These are phyloP conservation scores for Leccinum griseonigrum DNA, from an alignment of 1,284 basidiomycete genomes.

Conservation along the genomic window DNA sequence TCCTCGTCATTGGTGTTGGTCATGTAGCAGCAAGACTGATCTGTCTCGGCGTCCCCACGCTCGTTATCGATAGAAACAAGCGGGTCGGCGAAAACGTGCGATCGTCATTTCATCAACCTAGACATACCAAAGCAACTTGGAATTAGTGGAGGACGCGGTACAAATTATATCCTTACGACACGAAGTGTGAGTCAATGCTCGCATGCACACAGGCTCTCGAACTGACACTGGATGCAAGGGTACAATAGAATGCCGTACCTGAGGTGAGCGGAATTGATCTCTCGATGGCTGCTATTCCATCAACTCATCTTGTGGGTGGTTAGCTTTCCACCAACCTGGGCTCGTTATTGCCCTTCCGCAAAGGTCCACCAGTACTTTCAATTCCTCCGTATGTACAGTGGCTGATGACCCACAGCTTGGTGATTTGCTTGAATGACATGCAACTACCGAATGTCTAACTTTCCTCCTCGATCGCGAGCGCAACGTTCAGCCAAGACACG, in stretches of 20 bases:
- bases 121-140: background rate
- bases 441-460: slow-evolving; percentile 12
- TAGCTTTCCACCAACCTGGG: slow-evolving; percentile 39
- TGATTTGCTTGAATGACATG: slow-evolving; percentile 53
- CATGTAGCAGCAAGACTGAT: too few species aligned
- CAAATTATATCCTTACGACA: slow-evolving; percentile 26
- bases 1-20: slow-evolving; percentile 3
- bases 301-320: background rate
- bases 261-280: slow-evolving; percentile 13
- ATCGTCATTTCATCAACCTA: slow-evolving; percentile 21
- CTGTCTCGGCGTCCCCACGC: slow-evolving; percentile 11
- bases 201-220: background rate
- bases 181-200: slow-evolving; percentile 21
- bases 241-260: slow-evolving; percentile 25
- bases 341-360: slow-evolving; percentile 34
- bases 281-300: background rate
- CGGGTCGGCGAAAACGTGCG: slow-evolving; percentile 35
- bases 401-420: slow-evolving; percentile 38
- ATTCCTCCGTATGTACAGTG: too few species aligned
- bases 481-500: slow-evolving; percentile 3
- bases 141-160: slow-evolving; percentile 33
- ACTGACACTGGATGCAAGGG: slow-evolving; percentile 19
- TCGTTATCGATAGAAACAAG: slow-evolving; percentile 37
- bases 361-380: slow-evolving; percentile 22
- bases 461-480: slow-evolving; percentile 24